Evolutionary conservation across 148 eudicot species (phyloP).

Genomic region (Euryodendron excelsum): DNA sequence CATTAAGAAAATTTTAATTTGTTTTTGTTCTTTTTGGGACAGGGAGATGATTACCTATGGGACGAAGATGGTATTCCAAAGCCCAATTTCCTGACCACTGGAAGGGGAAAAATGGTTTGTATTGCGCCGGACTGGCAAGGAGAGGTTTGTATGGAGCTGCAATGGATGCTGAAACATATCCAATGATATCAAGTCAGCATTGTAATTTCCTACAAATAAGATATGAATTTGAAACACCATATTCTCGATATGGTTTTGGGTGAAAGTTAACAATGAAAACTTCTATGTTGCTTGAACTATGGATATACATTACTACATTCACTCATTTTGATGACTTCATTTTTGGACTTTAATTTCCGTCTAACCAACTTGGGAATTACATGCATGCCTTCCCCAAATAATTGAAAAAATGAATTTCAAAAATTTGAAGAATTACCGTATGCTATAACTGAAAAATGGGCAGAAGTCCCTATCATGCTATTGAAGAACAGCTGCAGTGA

Average conservation of each 20-base stretch:
- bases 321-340: too few species aligned
- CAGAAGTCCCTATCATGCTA: not conserved
- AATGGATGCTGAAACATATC: conserved; percentile 65
- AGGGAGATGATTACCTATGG: conserved; percentile 61
- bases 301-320: too few species aligned
- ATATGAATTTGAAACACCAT: too few species aligned
- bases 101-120: conserved; percentile 80
- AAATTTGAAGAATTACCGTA: not conserved
- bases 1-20: not conserved
- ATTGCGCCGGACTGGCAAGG: conserved; percentile 68
- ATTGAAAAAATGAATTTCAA: not conserved
- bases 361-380: not conserved
- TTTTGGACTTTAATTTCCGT: too few species aligned
- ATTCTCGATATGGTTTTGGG: too few species aligned
- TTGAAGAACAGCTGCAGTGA: too few species aligned
- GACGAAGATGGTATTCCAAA: conserved; percentile 70
- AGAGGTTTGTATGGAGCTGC: conserved; percentile 64
- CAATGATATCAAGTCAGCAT: conserved; percentile 36
- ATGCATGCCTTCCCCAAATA: not conserved
- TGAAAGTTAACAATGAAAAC: too few species aligned
- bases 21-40: not conserved
- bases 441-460: not conserved
- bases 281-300: too few species aligned
- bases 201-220: conserved; percentile 4
- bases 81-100: conserved; percentile 56